These are phyloP conservation scores for Venturiaceae sp. DNA, from an alignment of 2,329 filamentous ascomycete genomes.

Conservation along the genomic window DNA sequence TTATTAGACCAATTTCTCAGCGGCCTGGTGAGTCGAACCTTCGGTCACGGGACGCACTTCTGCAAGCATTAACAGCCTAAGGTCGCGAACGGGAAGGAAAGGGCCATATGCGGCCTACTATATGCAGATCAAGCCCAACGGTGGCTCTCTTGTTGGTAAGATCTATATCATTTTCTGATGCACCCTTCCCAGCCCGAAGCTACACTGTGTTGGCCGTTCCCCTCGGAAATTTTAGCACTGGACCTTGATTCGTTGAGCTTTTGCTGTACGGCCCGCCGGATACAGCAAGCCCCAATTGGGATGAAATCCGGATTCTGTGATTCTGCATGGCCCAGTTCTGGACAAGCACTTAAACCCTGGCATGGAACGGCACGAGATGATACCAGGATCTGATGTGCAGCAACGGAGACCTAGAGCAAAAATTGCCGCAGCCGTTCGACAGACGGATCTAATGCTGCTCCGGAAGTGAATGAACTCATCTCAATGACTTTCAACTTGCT, in stretches of 20 bases:
- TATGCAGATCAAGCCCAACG: conserved; percentile 65
- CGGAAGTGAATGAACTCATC: no score
- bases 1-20: conserved; percentile 65
- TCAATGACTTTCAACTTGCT: no score
- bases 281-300: not conserved
- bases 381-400: no score
- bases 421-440: no score
- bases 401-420: no score
- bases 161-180: not conserved
- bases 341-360: no score
- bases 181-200: not conserved
- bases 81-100: conserved; percentile 73
- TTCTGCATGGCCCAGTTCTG: not conserved
- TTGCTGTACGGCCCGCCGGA: not conserved
- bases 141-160: conserved; percentile 59
- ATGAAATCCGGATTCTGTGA: not conserved
- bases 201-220: not conserved
- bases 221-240: not conserved
- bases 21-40: conserved; percentile 53
- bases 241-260: not conserved
- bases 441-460: no score
- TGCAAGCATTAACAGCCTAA: conserved; percentile 27
- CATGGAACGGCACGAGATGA: no score
- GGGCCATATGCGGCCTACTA: conserved; percentile 86
- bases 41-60: not conserved